Evolutionary conservation across 2,329 filamentous ascomycete genomes (phyloP), one percentile per base, ranked within the genome.

Genomic region (Colletotrichum kahawae): DNA sequence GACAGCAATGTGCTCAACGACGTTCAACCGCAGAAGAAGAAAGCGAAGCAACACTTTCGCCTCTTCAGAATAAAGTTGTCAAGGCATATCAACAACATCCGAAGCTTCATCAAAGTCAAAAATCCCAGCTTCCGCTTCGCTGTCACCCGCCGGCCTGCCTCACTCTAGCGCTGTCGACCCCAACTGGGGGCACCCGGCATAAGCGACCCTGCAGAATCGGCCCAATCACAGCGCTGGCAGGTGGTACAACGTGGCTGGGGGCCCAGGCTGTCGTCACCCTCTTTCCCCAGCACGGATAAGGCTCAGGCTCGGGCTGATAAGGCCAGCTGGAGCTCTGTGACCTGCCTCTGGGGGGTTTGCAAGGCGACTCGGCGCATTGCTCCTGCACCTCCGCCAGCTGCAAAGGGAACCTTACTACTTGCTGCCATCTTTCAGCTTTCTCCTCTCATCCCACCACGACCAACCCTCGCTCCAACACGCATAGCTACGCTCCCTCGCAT

Each of bases 211-310:
- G 34, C 14, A 36, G 7, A 18, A 27, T n/a, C 14, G 57, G 21
- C 10, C 72, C 72, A 75, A 75, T 75, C 33, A 56, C 6, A 21
- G 18, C 27, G 13, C 54, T 31, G 31, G 31, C n/a, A 43, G 18
- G 21, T 4, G 13, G 72, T 51, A 51, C 56, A 62, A 71, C 72
- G 68, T 71, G 72, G 56, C 72, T 75, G 62, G 62, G 67, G 70
- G 68, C 36, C 62, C 57, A 67, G 73, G 73, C 63, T 75, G 73
- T 75, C 69, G 73, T 75, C 73, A 75, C 63, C 73, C 43, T 51
- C 43, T 75, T 75, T 57, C 63, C 57, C 43, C 43, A 75, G 73
- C 73, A 75, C 69, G 69, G 73, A 75, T 75, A 75, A 75, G 73
- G 57, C 54, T 62, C 69, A 59, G 69, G 69, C 69, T 75, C 63